Base-by-base conservation (phyloP, 306 rosid species). In the Cucumis melo region DNA sequence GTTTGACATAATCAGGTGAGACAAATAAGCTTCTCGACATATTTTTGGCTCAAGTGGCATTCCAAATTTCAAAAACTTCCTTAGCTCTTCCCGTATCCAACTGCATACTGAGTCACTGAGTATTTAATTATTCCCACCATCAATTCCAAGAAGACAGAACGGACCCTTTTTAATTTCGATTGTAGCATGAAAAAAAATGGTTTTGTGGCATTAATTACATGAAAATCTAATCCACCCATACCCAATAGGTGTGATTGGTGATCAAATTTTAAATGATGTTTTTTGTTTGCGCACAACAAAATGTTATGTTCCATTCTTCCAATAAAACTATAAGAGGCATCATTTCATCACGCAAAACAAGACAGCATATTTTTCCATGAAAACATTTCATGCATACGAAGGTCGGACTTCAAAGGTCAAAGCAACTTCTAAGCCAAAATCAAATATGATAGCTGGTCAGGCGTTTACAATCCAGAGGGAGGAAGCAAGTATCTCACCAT, bases 401-500 rank as follows among this genome's bases (percentile, higher is more conserved):
- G 50, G 42, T 29, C 42, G 27, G 21, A 27, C 59, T 71, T 13
- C 9, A 50, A 71, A 48, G 59, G 15, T 48, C 23, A 71, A 48
- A 71, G 21, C 21, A 27, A 71, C 59, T 48, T 73, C 16, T 51
- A n/a, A 32, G n/a, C 62, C 16, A 46, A 72, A 48, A 48, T 50
- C 36, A 29, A 50, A 72, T 72, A 50, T 16, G 55, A 50, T 15
- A 15, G 14, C 60, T 27, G 27, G 42, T 16, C 29, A 50, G 13
- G 44, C 76, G 51, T 72, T 44, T 41, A 12, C 32, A 68, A 21
- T 38, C 51, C 19, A 39, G 19, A 8, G 53, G 54, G 39, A 23
- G 21, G 60, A 27, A 8, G 44, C 21, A 27, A 72, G 76, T 50
- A 24, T 32, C 44, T 78, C 90, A 95, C 99, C 99, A 80, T 90